Percentiles rank a stretch among this genome's conserved stretches.
Evolutionary conservation across 2,329 filamentous ascomycete genomes (phyloP).

Genomic region (Aspergillus sp.): DNA sequence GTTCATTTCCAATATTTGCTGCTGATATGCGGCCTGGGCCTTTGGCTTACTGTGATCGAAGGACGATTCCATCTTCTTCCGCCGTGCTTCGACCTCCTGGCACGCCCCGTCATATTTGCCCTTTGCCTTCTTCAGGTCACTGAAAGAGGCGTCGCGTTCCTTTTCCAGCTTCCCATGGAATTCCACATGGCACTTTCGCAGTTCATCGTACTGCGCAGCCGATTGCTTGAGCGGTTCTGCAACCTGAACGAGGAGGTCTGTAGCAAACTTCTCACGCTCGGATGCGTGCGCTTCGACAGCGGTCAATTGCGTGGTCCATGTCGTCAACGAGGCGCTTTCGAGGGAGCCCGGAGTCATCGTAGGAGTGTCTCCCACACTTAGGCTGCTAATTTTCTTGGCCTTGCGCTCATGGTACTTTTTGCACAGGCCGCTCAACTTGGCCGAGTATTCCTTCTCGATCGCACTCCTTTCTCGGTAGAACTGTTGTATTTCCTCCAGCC

Average conservation of each 20-base stretch:
- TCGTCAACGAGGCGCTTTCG: slow-evolving; percentile 93
- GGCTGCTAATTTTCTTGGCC: slow-evolving; percentile 74
- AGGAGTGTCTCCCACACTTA: slow-evolving; percentile 92
- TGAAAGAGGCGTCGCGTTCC: slow-evolving; percentile 79
- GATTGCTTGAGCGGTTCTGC: slow-evolving; percentile 81
- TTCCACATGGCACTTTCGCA: slow-evolving; percentile 85
- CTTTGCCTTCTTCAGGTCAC: slow-evolving; percentile 84
- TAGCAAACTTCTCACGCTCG: slow-evolving; percentile 82
- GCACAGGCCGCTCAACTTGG: slow-evolving; percentile 78
- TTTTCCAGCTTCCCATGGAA: slow-evolving; percentile 85
- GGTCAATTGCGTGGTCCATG: slow-evolving; percentile 89
- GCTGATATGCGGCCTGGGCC: slow-evolving; percentile 84
- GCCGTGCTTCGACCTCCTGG: slow-evolving; percentile 87
- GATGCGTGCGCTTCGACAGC: slow-evolving; percentile 82
- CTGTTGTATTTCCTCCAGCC: slow-evolving; percentile 94
- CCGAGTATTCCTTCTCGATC: slow-evolving; percentile 95
- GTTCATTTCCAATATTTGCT: slow-evolving; percentile 91
- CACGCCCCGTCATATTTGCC: slow-evolving; percentile 88
- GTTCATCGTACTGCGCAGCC: slow-evolving; percentile 73
- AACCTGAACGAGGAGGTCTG: slow-evolving; percentile 71
- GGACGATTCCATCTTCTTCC: slow-evolving; percentile 92
- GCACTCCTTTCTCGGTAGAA: slow-evolving; percentile 93
- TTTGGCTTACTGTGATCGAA: slow-evolving; percentile 83
- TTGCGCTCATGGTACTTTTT: slow-evolving; percentile 99
- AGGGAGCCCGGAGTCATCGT: slow-evolving; percentile 91